phyloP scores from a whole-genome alignment of 225 moss, liverwort and hornwort genomes.

The Marchantia polymorpha region DNA sequence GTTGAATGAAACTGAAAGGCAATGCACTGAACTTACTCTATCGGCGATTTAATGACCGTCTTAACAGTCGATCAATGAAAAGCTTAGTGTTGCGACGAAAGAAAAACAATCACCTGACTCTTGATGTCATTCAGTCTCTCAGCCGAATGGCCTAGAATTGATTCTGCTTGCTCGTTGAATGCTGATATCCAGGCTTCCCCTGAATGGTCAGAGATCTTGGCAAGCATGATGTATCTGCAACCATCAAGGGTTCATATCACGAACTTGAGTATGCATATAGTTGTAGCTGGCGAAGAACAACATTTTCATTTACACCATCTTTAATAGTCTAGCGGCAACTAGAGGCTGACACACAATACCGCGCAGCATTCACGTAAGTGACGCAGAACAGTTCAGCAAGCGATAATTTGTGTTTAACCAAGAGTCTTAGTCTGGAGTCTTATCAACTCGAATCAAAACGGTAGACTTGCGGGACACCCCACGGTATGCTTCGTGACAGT shows the following conservation, averaged over 20 bases:
- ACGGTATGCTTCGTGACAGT: not conserved
- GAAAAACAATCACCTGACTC: conserved; percentile 39
- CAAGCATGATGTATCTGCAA: conserved; percentile 76
- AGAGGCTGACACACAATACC: too few species aligned
- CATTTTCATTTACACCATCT: too few species aligned
- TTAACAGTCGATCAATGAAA: not conserved
- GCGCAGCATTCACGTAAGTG: too few species aligned
- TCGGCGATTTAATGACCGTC: not conserved
- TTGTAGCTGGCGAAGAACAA: not conserved
- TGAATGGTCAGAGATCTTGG: conserved; percentile 68
- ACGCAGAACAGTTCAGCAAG: too few species aligned
- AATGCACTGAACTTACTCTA: not conserved
- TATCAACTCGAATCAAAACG: not conserved
- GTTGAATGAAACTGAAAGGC: not conserved
- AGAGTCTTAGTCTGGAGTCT: too few species aligned
- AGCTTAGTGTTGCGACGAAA: too few species aligned
- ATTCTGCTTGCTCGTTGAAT: conserved; percentile 88
- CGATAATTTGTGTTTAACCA: too few species aligned
- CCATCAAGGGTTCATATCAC: not conserved
- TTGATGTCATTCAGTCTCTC: conserved; percentile 50
- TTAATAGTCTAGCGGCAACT: too few species aligned
- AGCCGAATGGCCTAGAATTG: conserved; percentile 49
- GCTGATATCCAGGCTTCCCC: conserved; percentile 89
- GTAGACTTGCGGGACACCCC: not conserved
- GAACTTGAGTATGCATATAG: not conserved